Conservation (phyloP, 805 yeast species). For the Starmerella apicola region DNA sequence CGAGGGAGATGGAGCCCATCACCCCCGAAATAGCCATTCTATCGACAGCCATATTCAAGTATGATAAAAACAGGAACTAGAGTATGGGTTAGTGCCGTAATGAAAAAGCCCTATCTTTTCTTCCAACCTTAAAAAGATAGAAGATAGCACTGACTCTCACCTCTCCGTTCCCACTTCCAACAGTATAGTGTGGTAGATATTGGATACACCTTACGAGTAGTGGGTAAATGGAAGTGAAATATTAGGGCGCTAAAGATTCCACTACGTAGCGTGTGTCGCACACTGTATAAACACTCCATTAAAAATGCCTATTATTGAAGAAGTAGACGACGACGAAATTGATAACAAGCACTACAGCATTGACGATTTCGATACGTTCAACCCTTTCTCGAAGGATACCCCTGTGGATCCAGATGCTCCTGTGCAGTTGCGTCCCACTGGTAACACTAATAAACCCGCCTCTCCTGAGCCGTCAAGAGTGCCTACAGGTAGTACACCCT, state of each 20-base stretch:
- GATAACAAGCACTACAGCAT: conserved; percentile 90
- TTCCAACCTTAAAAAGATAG: no score
- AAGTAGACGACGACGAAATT: conserved; percentile 52
- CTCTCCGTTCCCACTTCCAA: no score
- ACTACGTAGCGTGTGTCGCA: no score
- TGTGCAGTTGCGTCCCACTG: conserved; percentile 17
- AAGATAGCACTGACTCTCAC: no score
- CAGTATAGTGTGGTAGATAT: no score
- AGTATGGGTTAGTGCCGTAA: no score
- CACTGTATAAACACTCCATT: not conserved
- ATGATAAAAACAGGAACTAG: no score
- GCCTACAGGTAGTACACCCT: not conserved
- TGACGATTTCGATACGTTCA: conserved; percentile 67
- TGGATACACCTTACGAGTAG: no score
- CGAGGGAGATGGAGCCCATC: conserved; percentile 67
- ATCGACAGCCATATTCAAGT: conserved; percentile 3
- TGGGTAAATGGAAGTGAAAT: no score
- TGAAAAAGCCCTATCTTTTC: no score
- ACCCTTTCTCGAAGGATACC: conserved; percentile 26
- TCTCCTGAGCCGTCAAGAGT: conserved; percentile 7
- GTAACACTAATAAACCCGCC: conserved; percentile 5
- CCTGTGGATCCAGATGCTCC: conserved; percentile 21
- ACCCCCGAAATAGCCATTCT: conserved; percentile 19
- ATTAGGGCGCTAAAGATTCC: no score
- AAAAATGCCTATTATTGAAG: conserved; percentile 28